A percentile compares a stretch with the other conserved stretches of the same genome.
These are phyloP conservation scores for Mercurialis annua DNA, from an alignment of 345 rosid species.

Conservation along the genomic window DNA sequence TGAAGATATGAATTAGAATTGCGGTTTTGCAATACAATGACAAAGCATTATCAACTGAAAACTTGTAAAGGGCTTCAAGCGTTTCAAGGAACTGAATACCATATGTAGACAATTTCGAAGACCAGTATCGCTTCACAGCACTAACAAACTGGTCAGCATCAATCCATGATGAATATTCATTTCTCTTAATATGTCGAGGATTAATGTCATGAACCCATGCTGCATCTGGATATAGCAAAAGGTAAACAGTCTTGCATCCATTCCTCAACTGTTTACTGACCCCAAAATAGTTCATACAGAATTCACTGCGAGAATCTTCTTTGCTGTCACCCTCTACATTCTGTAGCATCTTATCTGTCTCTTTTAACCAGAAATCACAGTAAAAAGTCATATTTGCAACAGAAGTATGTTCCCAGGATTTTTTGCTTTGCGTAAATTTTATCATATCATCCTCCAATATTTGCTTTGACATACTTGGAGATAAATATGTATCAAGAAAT, in stretches of 20 bases:
- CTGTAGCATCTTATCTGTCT: constrained; percentile 21
- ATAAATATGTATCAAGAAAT: constrained; percentile 36
- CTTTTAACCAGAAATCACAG: constrained; percentile 45
- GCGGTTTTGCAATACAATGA: constrained; percentile 19
- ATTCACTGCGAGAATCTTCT: constrained; percentile 25
- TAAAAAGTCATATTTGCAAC: constrained; percentile 30
- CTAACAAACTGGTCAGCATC: constrained; percentile 27
- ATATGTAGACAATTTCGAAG: constrained; percentile 29
- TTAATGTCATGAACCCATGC: constrained; percentile 30
- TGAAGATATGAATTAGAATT: constrained; percentile 20
- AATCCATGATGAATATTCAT: constrained; percentile 16
- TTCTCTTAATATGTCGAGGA: background rate
- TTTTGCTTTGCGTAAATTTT: constrained; percentile 12
- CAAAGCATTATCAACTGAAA: constrained; percentile 9
- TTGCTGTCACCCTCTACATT: constrained; percentile 6
- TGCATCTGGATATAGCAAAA: constrained; percentile 32
- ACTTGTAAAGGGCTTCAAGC: constrained; percentile 24
- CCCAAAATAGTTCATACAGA: constrained; percentile 47
- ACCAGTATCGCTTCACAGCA: constrained; percentile 34
- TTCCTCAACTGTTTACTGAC: constrained; percentile 25
- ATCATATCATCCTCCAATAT: constrained; percentile 22
- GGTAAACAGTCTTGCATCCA: constrained; percentile 19
- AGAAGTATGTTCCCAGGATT: constrained; percentile 15
- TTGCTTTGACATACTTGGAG: constrained; percentile 3
- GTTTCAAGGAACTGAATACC: constrained; percentile 33